Evolutionary conservation across 768 basidiomycete genomes (phyloP).

Genomic region (Phylloporus scabripes): DNA sequence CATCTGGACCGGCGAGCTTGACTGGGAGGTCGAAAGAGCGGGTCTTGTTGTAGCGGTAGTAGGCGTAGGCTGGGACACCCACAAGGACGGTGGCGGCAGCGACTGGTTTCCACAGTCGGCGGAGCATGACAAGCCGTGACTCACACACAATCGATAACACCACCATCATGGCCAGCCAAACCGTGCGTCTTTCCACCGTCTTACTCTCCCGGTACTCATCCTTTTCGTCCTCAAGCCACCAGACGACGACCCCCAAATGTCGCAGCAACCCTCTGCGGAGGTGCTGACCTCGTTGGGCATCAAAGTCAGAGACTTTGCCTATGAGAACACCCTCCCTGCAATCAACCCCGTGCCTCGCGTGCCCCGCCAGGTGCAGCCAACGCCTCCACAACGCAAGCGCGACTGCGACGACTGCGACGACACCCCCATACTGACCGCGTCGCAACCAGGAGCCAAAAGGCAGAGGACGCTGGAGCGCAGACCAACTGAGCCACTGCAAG

Average conservation of each 20-base stretch:
- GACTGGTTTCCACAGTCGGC: conserved; percentile 64
- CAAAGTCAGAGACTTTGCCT: conserved; percentile 58
- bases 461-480: conserved; percentile 27
- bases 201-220: background rate
- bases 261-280: conserved; percentile 34
- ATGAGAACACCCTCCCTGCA: conserved; percentile 61
- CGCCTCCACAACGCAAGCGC: conserved; percentile 35
- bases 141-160: conserved; percentile 11
- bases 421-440: background rate
- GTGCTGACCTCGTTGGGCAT: conserved; percentile 31
- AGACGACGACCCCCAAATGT: conserved; percentile 17
- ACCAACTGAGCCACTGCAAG: conserved; percentile 33
- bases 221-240: background rate
- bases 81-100: conserved; percentile 49
- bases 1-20: conserved; percentile 49
- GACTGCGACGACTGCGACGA: conserved; percentile 27
- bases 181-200: background rate
- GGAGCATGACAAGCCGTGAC: conserved; percentile 44
- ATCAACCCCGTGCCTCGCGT: conserved; percentile 46
- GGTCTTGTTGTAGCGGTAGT: conserved; percentile 42
- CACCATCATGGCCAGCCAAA: background rate
- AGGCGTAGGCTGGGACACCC: conserved; percentile 55
- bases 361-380: conserved; percentile 46
- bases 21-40: conserved; percentile 59
- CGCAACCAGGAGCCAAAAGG: conserved; percentile 16